Base-by-base conservation (phyloP, 1,284 basidiomycete species). In the Leucoagaricus sp. region DNA sequence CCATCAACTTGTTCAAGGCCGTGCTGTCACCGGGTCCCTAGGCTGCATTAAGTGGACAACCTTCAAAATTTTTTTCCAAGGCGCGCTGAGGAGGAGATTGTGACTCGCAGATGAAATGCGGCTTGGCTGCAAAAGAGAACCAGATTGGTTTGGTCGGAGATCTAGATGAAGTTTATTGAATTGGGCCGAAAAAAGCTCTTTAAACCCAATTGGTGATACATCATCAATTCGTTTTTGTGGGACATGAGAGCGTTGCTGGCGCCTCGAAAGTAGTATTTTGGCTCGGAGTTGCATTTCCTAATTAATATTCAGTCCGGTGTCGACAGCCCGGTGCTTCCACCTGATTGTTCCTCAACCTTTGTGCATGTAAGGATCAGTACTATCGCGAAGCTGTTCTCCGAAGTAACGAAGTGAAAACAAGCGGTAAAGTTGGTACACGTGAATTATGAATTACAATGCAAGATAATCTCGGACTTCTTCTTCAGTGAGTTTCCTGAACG, bases 401-500 rank as follows among this genome's bases (percentile, higher is more conserved):
- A 45, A 47, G 25, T 8, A 21, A 42, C 19, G 44, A 28, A 25
- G 12, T 21, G 40, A 48, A 49, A 28, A 55, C 53, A 55, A 21
- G 28, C 48, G 23, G 38, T 17, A 55, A 48, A 54, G 33, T 48
- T 31, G 53, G 33, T 55, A 55, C 53, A 55, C 53, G 47, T 31
- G 38, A 28, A 29, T 8, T 33, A 55, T 49, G 47, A 31, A 33
- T 64, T 87, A 93, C 75, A 93, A 75, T 50, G 91, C 86, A 69
- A 97, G 76, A 77, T 96, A 98, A 76, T 98, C 95, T 66, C 87
- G 85, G 57, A 98, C 93, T 77, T 98, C 96, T 72, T 94, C 91
- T 76, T 97, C 95, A 21, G 86, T 88, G 67, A 98, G 75, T 74
- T 96, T 97, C 70, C 96, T 83, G 79, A 98, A 98, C 13, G 92